Conservation (phyloP, 2,329 filamentous ascomycete genomes). For the Hypoxylon sp. region DNA sequence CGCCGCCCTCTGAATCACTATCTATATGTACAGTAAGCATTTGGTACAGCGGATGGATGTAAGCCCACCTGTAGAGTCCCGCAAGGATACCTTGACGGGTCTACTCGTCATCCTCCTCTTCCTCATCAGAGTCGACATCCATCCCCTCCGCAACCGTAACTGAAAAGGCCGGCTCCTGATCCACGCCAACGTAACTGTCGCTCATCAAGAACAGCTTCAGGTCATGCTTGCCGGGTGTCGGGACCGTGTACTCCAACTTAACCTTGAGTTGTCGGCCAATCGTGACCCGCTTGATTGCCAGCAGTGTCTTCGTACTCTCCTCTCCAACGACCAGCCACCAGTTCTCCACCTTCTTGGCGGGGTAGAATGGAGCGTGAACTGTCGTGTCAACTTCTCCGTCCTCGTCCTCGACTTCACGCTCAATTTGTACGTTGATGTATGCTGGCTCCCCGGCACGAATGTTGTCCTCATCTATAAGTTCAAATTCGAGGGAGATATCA, state of each 20-base stretch:
- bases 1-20: conserved; percentile 40
- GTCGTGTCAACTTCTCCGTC: conserved; percentile 80
- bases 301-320: conserved; percentile 86
- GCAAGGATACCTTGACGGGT: conserved; percentile 16
- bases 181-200: conserved; percentile 96
- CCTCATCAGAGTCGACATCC: conserved; percentile 93
- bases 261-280: conserved; percentile 84
- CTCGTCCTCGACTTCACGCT: conserved; percentile 83
- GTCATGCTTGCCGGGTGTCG: conserved; percentile 85
- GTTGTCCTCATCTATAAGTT: conserved; percentile 84
- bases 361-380: conserved; percentile 97
- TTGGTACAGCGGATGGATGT: conserved; percentile 44
- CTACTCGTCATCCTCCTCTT: conserved; percentile 69
- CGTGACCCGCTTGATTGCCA: conserved; percentile 95
- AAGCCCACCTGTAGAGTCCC: conserved; percentile 47
- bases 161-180: conserved; percentile 92
- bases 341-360: conserved; percentile 91
- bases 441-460: conserved; percentile 86
- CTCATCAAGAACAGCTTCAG: conserved; percentile 96
- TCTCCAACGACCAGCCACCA: conserved; percentile 99
- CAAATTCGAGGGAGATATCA: conserved; percentile 91
- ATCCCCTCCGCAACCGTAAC: conserved; percentile 91
- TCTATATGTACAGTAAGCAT: conserved; percentile 56
- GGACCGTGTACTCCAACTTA: conserved; percentile 89
- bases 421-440: conserved; percentile 86